A percentile compares a stretch with the other conserved stretches of the same genome.
Conservation (phyloP, 148 eudicot genomes). For the Limonium bicolor region DNA sequence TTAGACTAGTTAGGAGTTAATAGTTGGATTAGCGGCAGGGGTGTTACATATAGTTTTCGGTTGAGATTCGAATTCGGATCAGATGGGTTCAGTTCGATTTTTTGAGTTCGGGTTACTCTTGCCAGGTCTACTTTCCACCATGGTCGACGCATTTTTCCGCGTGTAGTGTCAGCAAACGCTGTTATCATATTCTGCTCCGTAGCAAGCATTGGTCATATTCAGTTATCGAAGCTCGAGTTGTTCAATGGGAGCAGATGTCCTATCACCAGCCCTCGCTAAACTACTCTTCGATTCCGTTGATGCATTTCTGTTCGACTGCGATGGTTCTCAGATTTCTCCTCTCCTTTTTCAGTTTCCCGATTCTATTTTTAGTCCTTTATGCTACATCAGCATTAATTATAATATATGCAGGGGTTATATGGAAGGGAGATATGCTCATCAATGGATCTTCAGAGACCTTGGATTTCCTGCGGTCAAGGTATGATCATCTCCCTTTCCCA, state of each 20-base stretch:
- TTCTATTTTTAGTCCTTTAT: background rate
- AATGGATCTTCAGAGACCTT: slow-evolving; percentile 44
- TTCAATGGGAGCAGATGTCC: slow-evolving; percentile 7
- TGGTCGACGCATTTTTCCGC: too few species aligned
- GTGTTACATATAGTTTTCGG: too few species aligned
- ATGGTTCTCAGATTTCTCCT: slow-evolving; percentile 15
- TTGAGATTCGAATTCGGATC: too few species aligned
- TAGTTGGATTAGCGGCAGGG: too few species aligned
- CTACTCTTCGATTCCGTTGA: slow-evolving; percentile 39
- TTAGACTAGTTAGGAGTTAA: too few species aligned
- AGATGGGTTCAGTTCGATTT: too few species aligned
- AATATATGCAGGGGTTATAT: slow-evolving; percentile 31
- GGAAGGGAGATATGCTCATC: slow-evolving; percentile 56
- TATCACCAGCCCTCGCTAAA: slow-evolving; percentile 11
- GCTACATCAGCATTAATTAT: background rate
- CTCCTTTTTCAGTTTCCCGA: background rate
- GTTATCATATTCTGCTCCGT: too few species aligned
- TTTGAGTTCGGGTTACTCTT: too few species aligned
- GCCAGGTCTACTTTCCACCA: too few species aligned
- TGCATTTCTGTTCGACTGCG: slow-evolving; percentile 57
- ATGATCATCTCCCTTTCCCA: slow-evolving; percentile 9
- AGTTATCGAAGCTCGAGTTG: too few species aligned
- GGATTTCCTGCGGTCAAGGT: slow-evolving; percentile 39
- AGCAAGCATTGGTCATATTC: too few species aligned
- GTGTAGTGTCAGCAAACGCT: too few species aligned